Evolutionary conservation across 371 early-diverging fungal species (phyloP), one percentile per base, ranked within the genome.

Genomic region (Rhizopus stolonifer): DNA sequence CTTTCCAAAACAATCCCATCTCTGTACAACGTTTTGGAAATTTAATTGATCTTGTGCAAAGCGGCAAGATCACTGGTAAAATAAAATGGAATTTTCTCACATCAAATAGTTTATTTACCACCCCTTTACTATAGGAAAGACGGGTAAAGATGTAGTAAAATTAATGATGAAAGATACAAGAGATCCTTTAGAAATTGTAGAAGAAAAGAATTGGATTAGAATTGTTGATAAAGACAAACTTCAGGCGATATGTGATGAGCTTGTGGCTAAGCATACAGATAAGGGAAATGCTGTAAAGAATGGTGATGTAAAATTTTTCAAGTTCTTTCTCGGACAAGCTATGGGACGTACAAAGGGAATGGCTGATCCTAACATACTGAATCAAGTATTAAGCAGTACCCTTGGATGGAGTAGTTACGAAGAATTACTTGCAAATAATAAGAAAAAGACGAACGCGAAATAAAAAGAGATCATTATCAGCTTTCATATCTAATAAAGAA

Each of bases 251-350:
- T 86, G 84, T 48, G 50, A 73, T 14, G 56, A 64, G 4, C 50
- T 92, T 4, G 54, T 91, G 0, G 54, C 59, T 0, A 59, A 70
- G 25, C 73, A 90, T 58, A 74, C 79, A 1, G 78, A 79, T 23
- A 79, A 89, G 67, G 77, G 81, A 0, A 63, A 66, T 2, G 70
- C 70, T 18, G 77, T 86, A 26, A 58, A 74, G 55, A 64, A 67
- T 22, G 90, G 88, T 1, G 82, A 86, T 46, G 55, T 64, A 14
- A 77, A 84, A 24, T 36, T 86, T 26, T 69, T 84, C 21, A 77
- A 80, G 42, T 90, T 87, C 77, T 83, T 92, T 61, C 74, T 89
- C 24, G 90, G 90, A 9, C 81, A 86, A 60, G 76, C 83, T 0
- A 88, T 90, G 87, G 70, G 77, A 31, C 72, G 72, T 55, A 86